Evolutionary conservation across 768 basidiomycete genomes (phyloP), one percentile per base, ranked within the genome.

Genomic region (Dentipellis fragilis): DNA sequence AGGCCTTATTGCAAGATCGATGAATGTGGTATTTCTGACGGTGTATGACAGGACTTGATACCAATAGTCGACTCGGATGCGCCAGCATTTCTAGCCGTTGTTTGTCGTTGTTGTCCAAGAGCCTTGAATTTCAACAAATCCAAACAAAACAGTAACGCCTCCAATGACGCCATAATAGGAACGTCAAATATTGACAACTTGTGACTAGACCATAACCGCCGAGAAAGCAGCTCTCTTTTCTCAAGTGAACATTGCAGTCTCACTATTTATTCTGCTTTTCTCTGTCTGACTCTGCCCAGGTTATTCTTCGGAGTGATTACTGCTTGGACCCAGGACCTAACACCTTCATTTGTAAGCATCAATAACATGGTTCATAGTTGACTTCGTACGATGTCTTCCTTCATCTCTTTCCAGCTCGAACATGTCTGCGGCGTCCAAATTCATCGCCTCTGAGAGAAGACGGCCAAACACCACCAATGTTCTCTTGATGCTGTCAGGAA

Each of bases 401-500:
- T 29, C 29, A 29, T 29, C 29, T 29, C 29, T 29, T 29, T 29
- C 29, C 29, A 29, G 29, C 29, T 29, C 6, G 29, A 29, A 29
- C 29, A 29, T 29, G 29, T 6, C 29, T 29, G 29, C 29, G 3
- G 29, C 6, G 29, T 6, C 29, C 29, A 29, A 29, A 10, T 65
- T 65, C 37, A 54, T 55, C 6, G 62, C 64, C 12, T 35, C 40
- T 4, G 54, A 19, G 12, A 55, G 54, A 36, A 75, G 78, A 45
- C 65, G 60, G 10, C 66, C 71, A 17, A 76, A 75, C 1, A 68
- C 67, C 58, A 75, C 72, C 0, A 87, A 94, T 65, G 81, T 96
- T 46, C 69, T 97, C 4, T 75, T 98, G 39, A 83, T 97, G 57
- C 85, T 88, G 0, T 90, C 92, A 0, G 94, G 95, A n/a, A 93